Evolutionary conservation across 129 eudicot genomes (phyloP).

Genomic region (Erigeron canadensis): DNA sequence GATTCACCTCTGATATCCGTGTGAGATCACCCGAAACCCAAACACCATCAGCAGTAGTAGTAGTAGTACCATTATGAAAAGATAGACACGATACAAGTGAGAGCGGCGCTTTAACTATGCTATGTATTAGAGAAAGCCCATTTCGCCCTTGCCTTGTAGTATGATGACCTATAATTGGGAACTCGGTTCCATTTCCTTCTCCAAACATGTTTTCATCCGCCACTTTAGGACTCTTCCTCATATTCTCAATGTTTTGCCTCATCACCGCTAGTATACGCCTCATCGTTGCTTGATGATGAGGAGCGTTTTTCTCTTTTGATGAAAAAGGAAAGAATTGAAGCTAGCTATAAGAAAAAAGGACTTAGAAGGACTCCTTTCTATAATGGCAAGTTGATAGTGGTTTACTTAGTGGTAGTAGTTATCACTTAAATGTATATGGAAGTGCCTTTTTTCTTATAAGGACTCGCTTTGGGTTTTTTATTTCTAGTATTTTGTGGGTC

Average conservation of each 20-base stretch:
- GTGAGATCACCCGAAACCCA: slow-evolving; percentile 62
- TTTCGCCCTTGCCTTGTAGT: slow-evolving; percentile 39
- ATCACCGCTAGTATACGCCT: slow-evolving; percentile 41
- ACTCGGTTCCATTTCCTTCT: slow-evolving; percentile 36
- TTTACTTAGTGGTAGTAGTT: slow-evolving; percentile 51
- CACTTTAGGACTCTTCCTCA: slow-evolving; percentile 58
- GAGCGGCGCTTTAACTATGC: slow-evolving; percentile 52
- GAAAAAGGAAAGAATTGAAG: slow-evolving; percentile 20
- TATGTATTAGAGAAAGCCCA: slow-evolving; percentile 41
- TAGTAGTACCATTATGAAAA: slow-evolving; percentile 36
- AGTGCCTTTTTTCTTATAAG: slow-evolving; percentile 32
- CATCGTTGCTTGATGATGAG: slow-evolving; percentile 22
- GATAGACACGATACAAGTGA: slow-evolving; percentile 56
- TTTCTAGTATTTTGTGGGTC: slow-evolving; percentile 39
- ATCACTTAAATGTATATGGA: slow-evolving; percentile 45
- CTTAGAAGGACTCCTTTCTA: slow-evolving; percentile 34
- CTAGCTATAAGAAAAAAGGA: slow-evolving; percentile 22
- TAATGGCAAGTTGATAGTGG: slow-evolving; percentile 52
- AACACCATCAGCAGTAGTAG: slow-evolving; percentile 45
- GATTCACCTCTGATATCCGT: slow-evolving; percentile 59
- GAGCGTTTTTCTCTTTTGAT: slow-evolving; percentile 17
- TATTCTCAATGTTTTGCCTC: slow-evolving; percentile 50
- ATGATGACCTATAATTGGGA: slow-evolving; percentile 40
- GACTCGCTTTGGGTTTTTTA: slow-evolving; percentile 26
- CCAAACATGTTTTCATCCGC: slow-evolving; percentile 67